These are phyloP conservation scores for Debaryomyces fabryi DNA, from an alignment of 1,139 yeast genomes.

Conservation along the genomic window DNA sequence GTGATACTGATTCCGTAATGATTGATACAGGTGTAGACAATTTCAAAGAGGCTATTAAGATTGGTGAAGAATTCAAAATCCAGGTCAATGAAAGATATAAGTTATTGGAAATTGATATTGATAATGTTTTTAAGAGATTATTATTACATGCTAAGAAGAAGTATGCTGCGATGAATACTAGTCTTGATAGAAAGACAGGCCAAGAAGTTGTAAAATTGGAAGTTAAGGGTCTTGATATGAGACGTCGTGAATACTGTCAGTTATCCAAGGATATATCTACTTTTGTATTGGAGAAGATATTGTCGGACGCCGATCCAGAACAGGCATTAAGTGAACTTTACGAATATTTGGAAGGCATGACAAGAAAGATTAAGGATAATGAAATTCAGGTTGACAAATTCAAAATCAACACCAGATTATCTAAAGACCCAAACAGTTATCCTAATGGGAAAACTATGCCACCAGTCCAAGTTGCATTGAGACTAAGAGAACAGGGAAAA, in stretches of 20 bases:
- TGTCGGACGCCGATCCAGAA: constrained; percentile 79
- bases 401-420: constrained; percentile 71
- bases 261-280: constrained; percentile 86
- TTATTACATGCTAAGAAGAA: constrained; percentile 95
- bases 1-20: constrained; percentile 99
- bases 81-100: constrained; percentile 88
- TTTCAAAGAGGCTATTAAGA: constrained; percentile 72
- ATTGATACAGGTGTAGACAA: constrained; percentile 82
- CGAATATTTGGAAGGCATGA: constrained; percentile 66
- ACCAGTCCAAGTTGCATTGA: constrained; percentile 88
- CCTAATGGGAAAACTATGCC: constrained; percentile 87
- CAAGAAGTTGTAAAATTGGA: constrained; percentile 63
- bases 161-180: constrained; percentile 85
- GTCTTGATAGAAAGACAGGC: constrained; percentile 50
- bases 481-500: constrained; percentile 78
- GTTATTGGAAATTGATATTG: constrained; percentile 90
- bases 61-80: constrained; percentile 83
- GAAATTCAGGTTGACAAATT: constrained; percentile 66
- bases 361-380: constrained; percentile 59
- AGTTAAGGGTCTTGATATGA: constrained; percentile 96
- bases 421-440: constrained; percentile 74
- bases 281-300: constrained; percentile 69
- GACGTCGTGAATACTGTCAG: constrained; percentile 94
- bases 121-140: constrained; percentile 85
- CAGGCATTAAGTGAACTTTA: constrained; percentile 74